Evolutionary conservation across 176 grass and related monocot genomes (phyloP), one percentile per base, ranked within the genome.

Genomic region (Zoysia pacifica): DNA sequence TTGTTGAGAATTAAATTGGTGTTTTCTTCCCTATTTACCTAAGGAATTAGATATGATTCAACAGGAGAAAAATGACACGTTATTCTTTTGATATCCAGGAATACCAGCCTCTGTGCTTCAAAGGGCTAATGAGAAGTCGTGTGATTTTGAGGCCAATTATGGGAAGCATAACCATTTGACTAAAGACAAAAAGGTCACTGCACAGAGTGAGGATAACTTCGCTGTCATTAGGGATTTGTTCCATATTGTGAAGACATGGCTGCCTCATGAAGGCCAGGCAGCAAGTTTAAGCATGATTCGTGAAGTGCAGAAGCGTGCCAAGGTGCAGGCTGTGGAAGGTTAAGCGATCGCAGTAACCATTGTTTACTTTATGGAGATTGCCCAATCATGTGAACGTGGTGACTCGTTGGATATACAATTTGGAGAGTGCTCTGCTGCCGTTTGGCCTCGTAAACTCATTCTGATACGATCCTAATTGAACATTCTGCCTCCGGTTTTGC

Each of bases 51-150:
- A 75, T 81, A 20, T 51, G 65, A 44, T 40, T 50, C 10, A 38
- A 70, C 69, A 53, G 15, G 46, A 38, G 61, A 55, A 2, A 84
- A 45, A 45, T 45, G 44, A 28, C 28, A 0, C 28, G 28, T 62
- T 78, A 19, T 56, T 81, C 16, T 71, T 40, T 75, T 80, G 45
- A 50, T 76, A 76, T 83, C 35, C 75, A 98, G 95, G 95, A 79
- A 87, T 98, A 85, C 95, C 95, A 72, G 67, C 81, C 37, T 87
- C 85, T 37, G 90, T 94, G 75, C 88, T 98, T 87, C 87, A 82
- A 78, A 94, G 85, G 48, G 95, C 95, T 35, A 82, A 75, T 40
- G 54, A 88, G 81, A 98, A 94, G 70, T 98, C 95, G 1, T 83
- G 13, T 62, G 91, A 92, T 9, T 97, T 97, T 83, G 95, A 97